Base-by-base conservation (phyloP, 2,329 filamentous ascomycete genomes). In the Aspergillus sp. region DNA sequence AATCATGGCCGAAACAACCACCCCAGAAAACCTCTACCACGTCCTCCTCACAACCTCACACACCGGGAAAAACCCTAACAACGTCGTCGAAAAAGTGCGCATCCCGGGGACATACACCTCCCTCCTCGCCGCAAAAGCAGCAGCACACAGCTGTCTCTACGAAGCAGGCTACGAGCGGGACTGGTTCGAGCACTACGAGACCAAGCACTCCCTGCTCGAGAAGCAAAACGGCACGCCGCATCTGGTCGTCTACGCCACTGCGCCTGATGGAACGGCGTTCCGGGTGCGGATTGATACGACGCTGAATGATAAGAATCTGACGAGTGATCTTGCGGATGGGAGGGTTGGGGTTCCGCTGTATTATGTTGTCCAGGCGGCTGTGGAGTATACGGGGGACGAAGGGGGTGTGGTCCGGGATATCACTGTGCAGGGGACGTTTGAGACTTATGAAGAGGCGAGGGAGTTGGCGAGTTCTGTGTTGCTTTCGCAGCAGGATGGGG, bases 101-200 rank as follows among this genome's bases (percentile, higher is more conserved):
- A 63, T 71, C 34, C 61, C 61, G 9, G 68, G 64, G 3, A 68
- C 65, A 15, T 71, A 67, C 56, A 64, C 61, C 33, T 62, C 59
- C 3, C 58, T 67, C 3, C 45, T 48, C 15, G 61, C 67, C 1
- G 68, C 68, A 56, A 68, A 68, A 44, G 60, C 56, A 5, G 65
- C 61, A 0, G 68, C 68, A 2, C 66, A 71, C 62, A 61, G 56
- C 50, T 63, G 60, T n/a, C 61, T 71, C n/a, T 68, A 66, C 58
- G 66, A 68, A 12, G 68, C 67, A 5, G 69, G 68, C 4, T 71
- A 70, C 48, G 64, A 69, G 24, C 51, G 59, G n/a, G 68, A 70
- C 52, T 69, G 61, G 60, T 70, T 71, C 57, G 51, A 58, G 11
- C 42, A 58, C 15, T 71, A 70, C 57, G 65, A 67, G 9, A 62